Conservation (phyloP, 257 asterid species). For the Cruciata laevipes region DNA sequence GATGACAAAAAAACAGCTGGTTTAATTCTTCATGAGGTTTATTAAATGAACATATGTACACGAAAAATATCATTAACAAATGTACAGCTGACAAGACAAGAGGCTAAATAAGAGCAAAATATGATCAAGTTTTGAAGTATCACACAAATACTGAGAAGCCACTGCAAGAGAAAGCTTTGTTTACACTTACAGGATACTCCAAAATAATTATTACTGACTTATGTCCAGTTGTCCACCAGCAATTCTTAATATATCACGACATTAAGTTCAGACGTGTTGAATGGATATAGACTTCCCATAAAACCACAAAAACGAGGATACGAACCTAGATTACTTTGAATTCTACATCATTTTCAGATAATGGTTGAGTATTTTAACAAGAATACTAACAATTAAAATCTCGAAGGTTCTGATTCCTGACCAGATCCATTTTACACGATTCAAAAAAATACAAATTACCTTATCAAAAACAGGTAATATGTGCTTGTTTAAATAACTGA, state of each 20-base stretch:
- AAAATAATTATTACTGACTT: too few species aligned
- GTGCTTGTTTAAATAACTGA: conserved; percentile 73
- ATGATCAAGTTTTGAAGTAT: not conserved
- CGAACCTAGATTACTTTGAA: not conserved
- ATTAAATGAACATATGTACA: too few species aligned
- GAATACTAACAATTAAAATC: not conserved
- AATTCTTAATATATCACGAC: not conserved
- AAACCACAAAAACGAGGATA: not conserved
- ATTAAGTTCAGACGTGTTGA: not conserved
- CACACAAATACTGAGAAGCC: not conserved
- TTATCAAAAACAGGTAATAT: conserved; percentile 73
- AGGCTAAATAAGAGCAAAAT: not conserved
- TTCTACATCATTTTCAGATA: not conserved
- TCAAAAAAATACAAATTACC: conserved; percentile 32
- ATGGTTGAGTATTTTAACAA: not conserved
- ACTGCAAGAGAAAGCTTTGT: not conserved
- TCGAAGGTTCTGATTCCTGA: not conserved
- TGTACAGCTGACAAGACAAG: not conserved
- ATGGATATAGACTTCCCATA: not conserved
- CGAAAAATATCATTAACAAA: too few species aligned
- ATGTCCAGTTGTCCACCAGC: too few species aligned
- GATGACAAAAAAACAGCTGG: not conserved
- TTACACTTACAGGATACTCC: not conserved
- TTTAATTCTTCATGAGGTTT: too few species aligned
- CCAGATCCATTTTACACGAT: not conserved